Evolutionary conservation across 495 filamentous ascomycete genomes (phyloP).

Genomic region (Cryomyces antarcticus): DNA sequence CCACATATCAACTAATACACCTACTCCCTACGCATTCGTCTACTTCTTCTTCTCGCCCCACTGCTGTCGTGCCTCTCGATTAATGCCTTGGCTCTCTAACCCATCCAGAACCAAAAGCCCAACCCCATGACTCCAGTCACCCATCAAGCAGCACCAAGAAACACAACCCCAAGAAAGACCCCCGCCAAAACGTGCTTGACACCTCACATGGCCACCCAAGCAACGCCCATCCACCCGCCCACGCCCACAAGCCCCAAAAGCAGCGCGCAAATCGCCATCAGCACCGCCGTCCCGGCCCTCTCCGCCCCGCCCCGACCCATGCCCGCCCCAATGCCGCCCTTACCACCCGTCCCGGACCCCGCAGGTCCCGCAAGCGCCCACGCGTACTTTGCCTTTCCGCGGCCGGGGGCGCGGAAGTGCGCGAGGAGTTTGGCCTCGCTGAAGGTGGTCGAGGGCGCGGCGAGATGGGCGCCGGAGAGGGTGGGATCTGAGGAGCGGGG

Average conservation of each 20-base stretch:
- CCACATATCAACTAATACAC: too few relatives aligned
- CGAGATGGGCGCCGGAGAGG: slow-evolving; percentile 8
- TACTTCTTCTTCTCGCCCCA: too few relatives aligned
- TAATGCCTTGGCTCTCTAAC: too few relatives aligned
- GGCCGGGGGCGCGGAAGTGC: slow-evolving; percentile 5
- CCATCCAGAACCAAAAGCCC: too few relatives aligned
- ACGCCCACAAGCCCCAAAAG: slow-evolving; percentile 7
- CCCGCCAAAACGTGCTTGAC: too few relatives aligned
- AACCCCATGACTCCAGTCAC: too few relatives aligned
- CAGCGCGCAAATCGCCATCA: slow-evolving; percentile 7
- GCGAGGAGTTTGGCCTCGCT: slow-evolving; percentile 7
- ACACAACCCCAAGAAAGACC: too few relatives aligned
- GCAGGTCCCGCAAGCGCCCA: slow-evolving; percentile 9
- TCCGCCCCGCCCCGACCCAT: slow-evolving; percentile 7
- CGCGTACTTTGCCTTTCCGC: slow-evolving; percentile 6
- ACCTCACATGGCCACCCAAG: slow-evolving; percentile 9
- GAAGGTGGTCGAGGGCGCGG: slow-evolving; percentile 10
- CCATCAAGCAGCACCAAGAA: too few relatives aligned
- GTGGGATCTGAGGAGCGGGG: slow-evolving; percentile 4
- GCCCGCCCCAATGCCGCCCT: not conserved
- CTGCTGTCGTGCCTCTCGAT: too few relatives aligned
- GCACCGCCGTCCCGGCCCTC: slow-evolving; percentile 5
- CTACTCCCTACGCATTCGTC: too few relatives aligned
- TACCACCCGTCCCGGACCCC: too few relatives aligned
- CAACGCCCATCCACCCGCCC: slow-evolving; percentile 9